Evolutionary conservation across 2,329 filamentous ascomycete species (phyloP), one percentile per base, ranked within the genome.

Genomic region (Beauveria brongniartii): DNA sequence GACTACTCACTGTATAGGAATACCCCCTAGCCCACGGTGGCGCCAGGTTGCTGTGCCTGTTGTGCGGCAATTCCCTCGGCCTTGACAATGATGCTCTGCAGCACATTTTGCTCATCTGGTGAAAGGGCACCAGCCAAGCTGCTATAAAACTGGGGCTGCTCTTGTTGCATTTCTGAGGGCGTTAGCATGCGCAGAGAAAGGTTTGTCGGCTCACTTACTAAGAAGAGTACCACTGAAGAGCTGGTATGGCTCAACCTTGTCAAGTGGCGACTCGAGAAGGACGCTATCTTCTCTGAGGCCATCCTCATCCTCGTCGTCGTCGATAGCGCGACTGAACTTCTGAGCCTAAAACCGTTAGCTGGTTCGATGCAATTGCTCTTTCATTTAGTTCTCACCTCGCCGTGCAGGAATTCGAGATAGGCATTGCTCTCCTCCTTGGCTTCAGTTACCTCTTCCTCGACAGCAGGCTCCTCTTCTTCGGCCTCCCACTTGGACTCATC

Each of bases 391-490:
- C 80, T 72, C 71, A 87, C 89, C 80, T 97, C 93, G 72, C 95
- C 90, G 68, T 93, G 95, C 30, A 99, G 77, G 78, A 99, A 99
- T 67, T 97, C 92, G 52, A 99, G 84, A 72, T 99, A 99, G 6
- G 93, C 91, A 26, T 90, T 89, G 72, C 91, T 94, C 75, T 97
- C 93, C 68, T 97, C 93, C 70, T 92, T 90, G 68, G 86, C 82
- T 64, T 96, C 88, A 3, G 73, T 74, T 16, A 76, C 69, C 59
- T 83, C 83, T 64, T 91, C 90, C 30, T 84, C 84, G 6, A 60
- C 61, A 28, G 86, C 85, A 64, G 85, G 84, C 64, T 84, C 82
- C 62, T 89, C 87, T 43, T 88, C 83, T 65, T 91, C 90, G 48
- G 81, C 86, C 62, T 87, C 85, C 91, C 91, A 96, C 71, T 90